Base-by-base conservation (phyloP, 1,139 yeast species). In the Nematodospora anomalae region DNA sequence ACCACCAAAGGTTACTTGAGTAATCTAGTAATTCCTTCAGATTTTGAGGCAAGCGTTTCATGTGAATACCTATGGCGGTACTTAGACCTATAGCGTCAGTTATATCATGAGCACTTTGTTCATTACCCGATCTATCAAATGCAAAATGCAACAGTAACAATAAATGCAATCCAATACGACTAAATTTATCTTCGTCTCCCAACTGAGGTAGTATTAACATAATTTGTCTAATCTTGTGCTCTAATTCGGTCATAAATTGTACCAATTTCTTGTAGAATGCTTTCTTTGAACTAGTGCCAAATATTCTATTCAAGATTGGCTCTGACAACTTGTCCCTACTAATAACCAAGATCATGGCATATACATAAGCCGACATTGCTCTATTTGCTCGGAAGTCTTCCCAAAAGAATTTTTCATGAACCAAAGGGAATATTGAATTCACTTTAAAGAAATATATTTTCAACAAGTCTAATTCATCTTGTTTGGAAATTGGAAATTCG, bases 101-200 rank as follows among this genome's bases (percentile, higher is more conserved):
- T 24, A 65, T 42, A 43, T 67, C 73, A 36, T 63, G 67, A 11
- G 67, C 53, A 34, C 65, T 56, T 32, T 60, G 63, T 41, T 67
- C 73, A 41, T 53, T 59, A 3, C 73, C 71, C 23, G 55, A 49
- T 39, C 55, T 52, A 38, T 59, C 58, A 35, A 55, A 58, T 23
- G 55, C 57, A 41, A 57, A 64, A 43, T 59, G 65, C 10, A 57
- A 44, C 16, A 60, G 50, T 10, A 67, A 51, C n/a, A 67, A 49
- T 14, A 60, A 42, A 48, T 52, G 58, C 2, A 63, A 58, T 2
- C 57, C 51, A 32, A 64, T 44, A 23, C 63, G 39, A 2, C 57
- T 46, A n/a, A 63, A 49, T 40, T 61, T 62, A 36, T 67, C 70
- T 26, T 57, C 57, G 38, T 65, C 70, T 4, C 72, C 72, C 18